phyloP scores from a whole-genome alignment of 495 filamentous ascomycete genomes.

The Jackrogersella multiformis region DNA sequence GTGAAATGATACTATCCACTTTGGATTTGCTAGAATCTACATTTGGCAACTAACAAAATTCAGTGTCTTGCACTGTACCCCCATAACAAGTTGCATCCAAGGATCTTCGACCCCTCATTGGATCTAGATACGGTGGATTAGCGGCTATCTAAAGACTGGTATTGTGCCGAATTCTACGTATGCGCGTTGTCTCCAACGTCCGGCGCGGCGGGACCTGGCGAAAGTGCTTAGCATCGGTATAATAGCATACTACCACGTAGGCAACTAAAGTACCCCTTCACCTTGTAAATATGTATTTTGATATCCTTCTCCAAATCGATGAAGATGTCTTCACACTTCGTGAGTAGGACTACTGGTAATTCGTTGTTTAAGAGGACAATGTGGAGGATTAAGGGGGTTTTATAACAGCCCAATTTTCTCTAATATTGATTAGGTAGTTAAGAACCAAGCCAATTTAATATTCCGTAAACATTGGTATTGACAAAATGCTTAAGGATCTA shows the following conservation, averaged over 20 bases:
- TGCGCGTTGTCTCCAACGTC: conserved; percentile 5
- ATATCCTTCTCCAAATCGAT: neutral
- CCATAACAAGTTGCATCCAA: conserved; percentile 21
- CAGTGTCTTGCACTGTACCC: conserved; percentile 6
- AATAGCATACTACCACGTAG: conserved; percentile 11
- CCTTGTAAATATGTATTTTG: conserved; percentile 9
- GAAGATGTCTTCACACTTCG: neutral
- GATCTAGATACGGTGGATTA: conserved; percentile 18
- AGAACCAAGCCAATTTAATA: neutral
- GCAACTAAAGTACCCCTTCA: conserved; percentile 5
- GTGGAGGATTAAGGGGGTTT: neutral
- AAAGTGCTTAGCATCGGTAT: conserved; percentile 22
- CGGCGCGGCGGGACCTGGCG: neutral
- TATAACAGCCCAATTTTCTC: neutral
- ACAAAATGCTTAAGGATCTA: neutral
- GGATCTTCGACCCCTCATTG: conserved; percentile 26
- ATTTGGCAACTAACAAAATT: neutral
- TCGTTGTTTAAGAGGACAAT: neutral
- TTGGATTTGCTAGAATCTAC: conserved; percentile 17
- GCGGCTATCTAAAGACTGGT: conserved; percentile 6
- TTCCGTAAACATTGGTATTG: conserved; percentile 2
- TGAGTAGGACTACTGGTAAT: neutral
- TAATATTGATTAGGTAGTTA: no score
- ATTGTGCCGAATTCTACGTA: conserved; percentile 23
- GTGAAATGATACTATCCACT: neutral